phyloP scores from a whole-genome alignment of 108 stramenopile species.

The Discostella pseudostelligera region DNA sequence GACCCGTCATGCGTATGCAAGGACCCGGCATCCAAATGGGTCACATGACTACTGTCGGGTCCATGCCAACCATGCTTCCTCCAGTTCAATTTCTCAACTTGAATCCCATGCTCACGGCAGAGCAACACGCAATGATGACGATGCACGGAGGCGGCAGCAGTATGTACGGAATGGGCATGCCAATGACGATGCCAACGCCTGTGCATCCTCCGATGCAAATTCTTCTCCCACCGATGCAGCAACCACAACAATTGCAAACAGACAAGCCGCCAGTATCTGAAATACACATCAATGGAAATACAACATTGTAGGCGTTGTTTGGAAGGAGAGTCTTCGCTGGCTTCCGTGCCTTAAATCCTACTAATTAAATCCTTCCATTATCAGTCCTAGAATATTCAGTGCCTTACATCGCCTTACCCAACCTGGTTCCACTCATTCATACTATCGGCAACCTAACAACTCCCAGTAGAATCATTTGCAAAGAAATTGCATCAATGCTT shows the following conservation, averaged over 20 bases:
- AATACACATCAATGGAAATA: constrained; percentile 6
- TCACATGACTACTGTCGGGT: background rate
- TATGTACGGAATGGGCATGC: constrained; percentile 4
- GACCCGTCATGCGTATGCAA: background rate
- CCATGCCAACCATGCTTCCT: constrained; percentile 8
- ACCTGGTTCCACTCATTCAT: too few relatives aligned
- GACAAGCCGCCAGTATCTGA: constrained; percentile 9
- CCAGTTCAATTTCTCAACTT: background rate
- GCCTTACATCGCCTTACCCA: too few relatives aligned
- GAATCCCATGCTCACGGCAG: constrained; percentile 5
- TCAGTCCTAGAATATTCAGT: too few relatives aligned
- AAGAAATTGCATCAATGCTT: too few relatives aligned
- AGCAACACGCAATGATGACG: background rate
- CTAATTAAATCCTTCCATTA: too few relatives aligned
- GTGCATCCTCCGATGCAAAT: constrained; percentile 1
- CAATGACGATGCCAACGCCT: too few relatives aligned
- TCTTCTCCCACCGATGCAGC: background rate
- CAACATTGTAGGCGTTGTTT: too few relatives aligned
- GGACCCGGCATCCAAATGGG: background rate
- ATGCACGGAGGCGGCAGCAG: constrained; percentile 5
- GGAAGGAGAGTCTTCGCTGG: too few relatives aligned
- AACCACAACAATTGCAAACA: background rate
- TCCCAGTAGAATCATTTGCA: too few relatives aligned
- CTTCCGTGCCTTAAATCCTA: too few relatives aligned
- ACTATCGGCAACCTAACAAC: too few relatives aligned